phyloP scores from a whole-genome alignment of 768 basidiomycete species.

The Serendipita sp. region DNA sequence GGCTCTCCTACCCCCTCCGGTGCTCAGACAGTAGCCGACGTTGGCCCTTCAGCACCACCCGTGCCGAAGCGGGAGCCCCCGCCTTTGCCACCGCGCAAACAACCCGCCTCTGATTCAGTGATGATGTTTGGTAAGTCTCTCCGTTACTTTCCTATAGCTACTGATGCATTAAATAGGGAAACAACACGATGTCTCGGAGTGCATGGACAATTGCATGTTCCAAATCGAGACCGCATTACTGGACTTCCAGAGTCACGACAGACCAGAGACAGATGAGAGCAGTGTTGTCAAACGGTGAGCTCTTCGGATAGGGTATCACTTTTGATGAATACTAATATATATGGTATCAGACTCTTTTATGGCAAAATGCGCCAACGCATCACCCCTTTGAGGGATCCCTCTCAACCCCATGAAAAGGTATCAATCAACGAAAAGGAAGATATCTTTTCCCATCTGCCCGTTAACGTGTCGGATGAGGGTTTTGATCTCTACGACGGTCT shows the following conservation, averaged over 20 bases:
- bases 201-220: conserved; percentile 99
- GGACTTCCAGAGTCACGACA: conserved; percentile 40
- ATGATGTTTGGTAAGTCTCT: conserved; percentile 74
- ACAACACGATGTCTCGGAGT: conserved; percentile 97
- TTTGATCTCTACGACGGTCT: conserved; percentile 91
- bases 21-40: not conserved
- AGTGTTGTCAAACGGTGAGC: conserved; percentile 72
- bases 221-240: conserved; percentile 88
- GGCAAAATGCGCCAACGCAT: conserved; percentile 65
- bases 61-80: conserved; percentile 28
- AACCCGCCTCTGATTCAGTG: conserved; percentile 44
- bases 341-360: conserved; percentile 57
- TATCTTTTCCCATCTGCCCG: conserved; percentile 82
- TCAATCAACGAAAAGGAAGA: conserved; percentile 78
- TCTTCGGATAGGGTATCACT: not conserved
- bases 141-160: not conserved
- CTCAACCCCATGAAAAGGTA: conserved; percentile 25
- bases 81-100: conserved; percentile 35
- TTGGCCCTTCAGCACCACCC: not conserved
- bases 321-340: not conserved
- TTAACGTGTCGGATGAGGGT: conserved; percentile 70
- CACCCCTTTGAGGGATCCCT: conserved; percentile 21
- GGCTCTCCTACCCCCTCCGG: not conserved
- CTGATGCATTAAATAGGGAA: conserved; percentile 42
- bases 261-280: conserved; percentile 36